phyloP scores from a whole-genome alignment of 2,329 filamentous ascomycete genomes.

The Tolypocladium sp. region DNA sequence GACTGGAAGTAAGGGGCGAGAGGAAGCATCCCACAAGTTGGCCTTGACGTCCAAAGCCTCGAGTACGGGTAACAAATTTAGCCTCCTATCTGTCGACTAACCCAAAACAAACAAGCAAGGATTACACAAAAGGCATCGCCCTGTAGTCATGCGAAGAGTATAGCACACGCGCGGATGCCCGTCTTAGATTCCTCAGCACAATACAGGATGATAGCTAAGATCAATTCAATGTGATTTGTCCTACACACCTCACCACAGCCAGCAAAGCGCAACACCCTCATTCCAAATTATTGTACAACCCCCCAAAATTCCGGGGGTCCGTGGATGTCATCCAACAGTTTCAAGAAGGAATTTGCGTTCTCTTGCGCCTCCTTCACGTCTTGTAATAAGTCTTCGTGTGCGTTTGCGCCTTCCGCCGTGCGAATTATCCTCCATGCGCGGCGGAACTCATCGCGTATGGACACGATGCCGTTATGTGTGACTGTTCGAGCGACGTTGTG shows the following conservation, averaged over 20 bases:
- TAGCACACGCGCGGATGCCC: not conserved
- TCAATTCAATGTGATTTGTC: not conserved
- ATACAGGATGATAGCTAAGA: too few relatives aligned
- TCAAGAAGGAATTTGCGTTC: slow-evolving; percentile 12
- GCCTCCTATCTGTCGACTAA: slow-evolving; percentile 5
- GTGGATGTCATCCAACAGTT: slow-evolving; percentile 24
- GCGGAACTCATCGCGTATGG: slow-evolving; percentile 77
- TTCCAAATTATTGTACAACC: not conserved
- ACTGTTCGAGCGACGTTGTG: slow-evolving; percentile 87
- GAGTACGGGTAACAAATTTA: slow-evolving; percentile 6
- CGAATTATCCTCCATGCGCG: slow-evolving; percentile 67
- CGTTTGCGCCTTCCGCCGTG: slow-evolving; percentile 31
- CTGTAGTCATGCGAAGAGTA: not conserved
- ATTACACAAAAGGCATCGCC: not conserved
- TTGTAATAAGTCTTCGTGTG: slow-evolving; percentile 42
- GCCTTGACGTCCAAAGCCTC: not conserved
- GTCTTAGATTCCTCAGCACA: not conserved
- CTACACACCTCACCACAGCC: not conserved
- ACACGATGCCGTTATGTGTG: slow-evolving; percentile 70
- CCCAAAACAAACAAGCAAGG: not conserved
- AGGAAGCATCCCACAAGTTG: not conserved
- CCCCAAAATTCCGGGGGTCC: slow-evolving; percentile 9
- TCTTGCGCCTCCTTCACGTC: slow-evolving; percentile 30
- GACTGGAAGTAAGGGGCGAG: not conserved
- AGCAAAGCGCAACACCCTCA: not conserved